phyloP scores from a whole-genome alignment of 2,329 filamentous ascomycete genomes.

The Tothia fuscella region DNA sequence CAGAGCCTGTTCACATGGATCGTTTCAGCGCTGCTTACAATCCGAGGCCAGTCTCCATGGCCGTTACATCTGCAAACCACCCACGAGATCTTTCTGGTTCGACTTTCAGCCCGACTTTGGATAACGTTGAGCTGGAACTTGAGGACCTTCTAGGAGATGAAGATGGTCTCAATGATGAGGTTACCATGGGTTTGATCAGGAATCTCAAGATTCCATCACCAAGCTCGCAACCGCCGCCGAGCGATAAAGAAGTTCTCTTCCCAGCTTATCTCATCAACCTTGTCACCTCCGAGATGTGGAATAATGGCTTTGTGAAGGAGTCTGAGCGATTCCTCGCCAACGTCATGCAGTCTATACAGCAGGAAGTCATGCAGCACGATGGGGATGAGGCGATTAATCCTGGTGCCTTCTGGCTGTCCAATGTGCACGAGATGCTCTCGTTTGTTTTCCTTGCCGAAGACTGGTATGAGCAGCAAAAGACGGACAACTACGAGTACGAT shows the following conservation, averaged over 20 bases:
- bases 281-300: constrained; percentile 99
- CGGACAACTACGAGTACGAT: constrained; percentile 98
- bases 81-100: constrained; percentile 63
- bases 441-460: constrained; percentile 98
- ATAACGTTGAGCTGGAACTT: constrained; percentile 90
- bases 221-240: constrained; percentile 74
- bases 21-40: constrained; percentile 89
- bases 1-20: constrained; percentile 73
- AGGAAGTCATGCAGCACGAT: constrained; percentile 98
- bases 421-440: constrained; percentile 98
- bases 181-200: constrained; percentile 88
- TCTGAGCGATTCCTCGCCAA: constrained; percentile 97
- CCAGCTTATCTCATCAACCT: constrained; percentile 98
- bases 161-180: constrained; percentile 91
- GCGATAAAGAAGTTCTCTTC: constrained; percentile 97
- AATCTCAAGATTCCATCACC: constrained; percentile 94
- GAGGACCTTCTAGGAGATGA: constrained; percentile 90
- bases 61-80: constrained; percentile 52
- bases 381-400: constrained; percentile 95
- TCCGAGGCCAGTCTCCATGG: constrained; percentile 93
- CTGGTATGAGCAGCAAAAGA: constrained; percentile 99
- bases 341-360: constrained; percentile 98
- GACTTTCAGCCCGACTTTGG: constrained; percentile 66
- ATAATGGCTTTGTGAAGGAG: constrained; percentile 99
- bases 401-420: constrained; percentile 96